A percentile compares a stretch with the other conserved stretches of the same genome.
phyloP scores from a whole-genome alignment of 1,284 basidiomycete genomes.

The Ustilago hordei region DNA sequence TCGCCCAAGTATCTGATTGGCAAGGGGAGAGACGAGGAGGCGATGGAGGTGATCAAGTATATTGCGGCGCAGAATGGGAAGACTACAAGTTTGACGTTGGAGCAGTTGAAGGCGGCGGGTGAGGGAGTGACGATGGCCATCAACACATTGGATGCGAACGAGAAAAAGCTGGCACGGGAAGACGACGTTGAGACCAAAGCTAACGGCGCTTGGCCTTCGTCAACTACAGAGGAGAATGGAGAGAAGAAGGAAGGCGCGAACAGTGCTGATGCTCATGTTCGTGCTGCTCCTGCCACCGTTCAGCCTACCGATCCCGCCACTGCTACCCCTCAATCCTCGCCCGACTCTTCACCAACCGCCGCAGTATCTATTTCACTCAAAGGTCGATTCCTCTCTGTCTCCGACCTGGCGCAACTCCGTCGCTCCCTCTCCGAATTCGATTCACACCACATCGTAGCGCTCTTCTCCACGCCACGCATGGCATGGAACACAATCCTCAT shows the following conservation, averaged over 20 bases:
- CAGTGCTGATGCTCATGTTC: conserved; percentile 6
- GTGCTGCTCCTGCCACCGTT: not conserved
- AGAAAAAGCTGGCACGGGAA: conserved; percentile 68
- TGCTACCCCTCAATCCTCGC: not conserved
- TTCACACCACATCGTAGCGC: conserved; percentile 73
- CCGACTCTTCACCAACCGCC: not conserved
- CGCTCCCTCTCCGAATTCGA: conserved; percentile 44
- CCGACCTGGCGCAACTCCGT: conserved; percentile 31
- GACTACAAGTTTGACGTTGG: conserved; percentile 50
- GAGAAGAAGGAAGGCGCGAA: conserved; percentile 60
- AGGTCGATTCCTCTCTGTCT: conserved; percentile 29
- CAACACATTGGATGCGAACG: conserved; percentile 69
- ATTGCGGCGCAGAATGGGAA: conserved; percentile 79
- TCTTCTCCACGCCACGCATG: conserved; percentile 77
- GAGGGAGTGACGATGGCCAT: conserved; percentile 45
- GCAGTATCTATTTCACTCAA: conserved; percentile 7
- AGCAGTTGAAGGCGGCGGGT: conserved; percentile 54
- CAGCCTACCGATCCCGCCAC: not conserved
- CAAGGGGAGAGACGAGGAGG: conserved; percentile 78
- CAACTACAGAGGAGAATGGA: conserved; percentile 73
- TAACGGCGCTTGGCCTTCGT: not conserved
- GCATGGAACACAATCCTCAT: conserved; percentile 76
- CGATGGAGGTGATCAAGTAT: conserved; percentile 77
- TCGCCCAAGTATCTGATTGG: conserved; percentile 79
- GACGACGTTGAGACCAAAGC: conserved; percentile 35